Evolutionary conservation across 768 basidiomycete species (phyloP).

Genomic region (Cystoderma amianthinum): DNA sequence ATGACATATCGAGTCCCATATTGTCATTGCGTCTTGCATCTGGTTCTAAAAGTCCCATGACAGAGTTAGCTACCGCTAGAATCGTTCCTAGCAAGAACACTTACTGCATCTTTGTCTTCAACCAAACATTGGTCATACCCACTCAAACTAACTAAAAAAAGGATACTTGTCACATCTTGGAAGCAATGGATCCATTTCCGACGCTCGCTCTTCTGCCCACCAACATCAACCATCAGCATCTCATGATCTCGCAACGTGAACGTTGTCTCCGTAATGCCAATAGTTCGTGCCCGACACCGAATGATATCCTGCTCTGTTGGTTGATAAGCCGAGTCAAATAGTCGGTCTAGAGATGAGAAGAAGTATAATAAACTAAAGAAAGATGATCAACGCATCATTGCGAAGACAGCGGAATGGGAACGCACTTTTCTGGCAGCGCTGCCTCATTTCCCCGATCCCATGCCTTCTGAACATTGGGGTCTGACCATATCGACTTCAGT

Average conservation of each 20-base stretch:
- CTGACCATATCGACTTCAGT: slow-evolving; percentile 69
- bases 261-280: slow-evolving; percentile 85
- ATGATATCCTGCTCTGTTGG: slow-evolving; percentile 89
- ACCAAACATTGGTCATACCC: slow-evolving; percentile 94
- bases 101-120: slow-evolving; percentile 84
- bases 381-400: no score
- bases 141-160: slow-evolving; percentile 87
- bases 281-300: slow-evolving; percentile 78
- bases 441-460: slow-evolving; percentile 84
- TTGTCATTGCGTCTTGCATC: slow-evolving; percentile 99
- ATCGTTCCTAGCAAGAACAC: slow-evolving; percentile 18
- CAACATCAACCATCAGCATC: slow-evolving; percentile 91
- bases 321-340: slow-evolving; percentile 67
- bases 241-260: slow-evolving; percentile 76
- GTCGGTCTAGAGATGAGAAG: slow-evolving; percentile 69
- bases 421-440: slow-evolving; percentile 85
- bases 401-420: slow-evolving; percentile 3
- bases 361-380: slow-evolving; percentile 60
- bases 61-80: background rate
- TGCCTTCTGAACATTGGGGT: slow-evolving; percentile 68
- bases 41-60: slow-evolving; percentile 57
- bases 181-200: slow-evolving; percentile 95
- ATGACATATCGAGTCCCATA: slow-evolving; percentile 97
- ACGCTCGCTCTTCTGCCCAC: slow-evolving; percentile 89
- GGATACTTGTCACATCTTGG: slow-evolving; percentile 89